Evolutionary conservation across 2,329 filamentous ascomycete species (phyloP).

Genomic region (Dactylellina cionopaga): DNA sequence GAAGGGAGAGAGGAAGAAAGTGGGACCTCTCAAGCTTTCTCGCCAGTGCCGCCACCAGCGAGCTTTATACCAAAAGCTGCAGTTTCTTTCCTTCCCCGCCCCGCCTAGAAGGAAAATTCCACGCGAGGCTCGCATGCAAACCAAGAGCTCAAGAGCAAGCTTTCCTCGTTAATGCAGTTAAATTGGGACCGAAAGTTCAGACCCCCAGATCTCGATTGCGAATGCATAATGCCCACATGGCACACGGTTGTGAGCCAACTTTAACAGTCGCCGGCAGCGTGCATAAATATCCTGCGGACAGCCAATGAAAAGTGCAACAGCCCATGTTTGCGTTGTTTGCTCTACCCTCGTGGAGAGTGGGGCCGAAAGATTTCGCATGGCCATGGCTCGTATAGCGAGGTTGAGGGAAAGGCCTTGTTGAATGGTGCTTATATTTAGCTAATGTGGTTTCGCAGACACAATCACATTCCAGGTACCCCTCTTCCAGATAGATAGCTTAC

Average conservation of each 20-base stretch:
- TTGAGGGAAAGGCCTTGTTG: background rate
- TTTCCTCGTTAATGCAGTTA: slow-evolving; percentile 28
- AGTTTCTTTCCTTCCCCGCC: background rate
- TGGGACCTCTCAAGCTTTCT: slow-evolving; percentile 37
- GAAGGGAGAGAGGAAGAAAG: background rate
- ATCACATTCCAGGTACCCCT: background rate
- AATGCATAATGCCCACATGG: slow-evolving; percentile 31
- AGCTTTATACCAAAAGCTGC: slow-evolving; percentile 44
- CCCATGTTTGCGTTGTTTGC: slow-evolving; percentile 23
- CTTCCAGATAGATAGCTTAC: too few species aligned
- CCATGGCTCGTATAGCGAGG: too few species aligned
- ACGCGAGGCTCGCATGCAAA: slow-evolving; percentile 4
- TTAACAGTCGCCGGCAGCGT: background rate
- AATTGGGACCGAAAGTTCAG: slow-evolving; percentile 3
- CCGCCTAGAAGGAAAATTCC: background rate
- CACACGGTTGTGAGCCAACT: slow-evolving; percentile 31
- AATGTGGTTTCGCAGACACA: background rate
- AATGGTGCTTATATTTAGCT: slow-evolving; percentile 13
- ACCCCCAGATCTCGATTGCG: slow-evolving; percentile 31
- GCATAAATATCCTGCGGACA: background rate
- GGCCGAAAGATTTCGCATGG: too few species aligned
- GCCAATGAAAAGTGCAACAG: slow-evolving; percentile 30
- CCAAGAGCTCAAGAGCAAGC: too few species aligned
- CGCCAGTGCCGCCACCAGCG: slow-evolving; percentile 12
- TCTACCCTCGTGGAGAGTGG: too few species aligned